Evolutionary conservation across 352 stramenopile genomes (phyloP).

Genomic region (Pelagophyceae sp.): DNA sequence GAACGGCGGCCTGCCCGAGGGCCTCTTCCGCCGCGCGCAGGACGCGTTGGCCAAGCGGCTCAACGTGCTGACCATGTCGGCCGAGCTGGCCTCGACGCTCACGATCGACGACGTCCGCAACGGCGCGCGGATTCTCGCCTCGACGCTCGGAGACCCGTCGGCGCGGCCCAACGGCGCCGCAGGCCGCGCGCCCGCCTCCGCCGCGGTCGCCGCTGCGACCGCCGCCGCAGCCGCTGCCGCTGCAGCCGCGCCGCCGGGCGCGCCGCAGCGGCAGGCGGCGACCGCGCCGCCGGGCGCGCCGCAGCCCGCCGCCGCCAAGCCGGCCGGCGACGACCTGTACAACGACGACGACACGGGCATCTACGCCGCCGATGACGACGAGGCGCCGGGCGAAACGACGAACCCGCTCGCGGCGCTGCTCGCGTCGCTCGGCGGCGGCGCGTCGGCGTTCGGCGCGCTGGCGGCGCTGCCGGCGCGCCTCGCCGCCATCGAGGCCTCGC

Average conservation of each 20-base stretch:
- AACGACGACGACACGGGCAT: not conserved
- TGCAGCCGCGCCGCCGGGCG: too few relatives aligned
- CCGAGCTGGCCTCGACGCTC: not conserved
- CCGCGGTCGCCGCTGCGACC: too few relatives aligned
- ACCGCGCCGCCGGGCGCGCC: not conserved
- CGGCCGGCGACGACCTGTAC: not conserved
- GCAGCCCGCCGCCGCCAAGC: not conserved
- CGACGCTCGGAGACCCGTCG: conserved; percentile 10
- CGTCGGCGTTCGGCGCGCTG: not conserved
- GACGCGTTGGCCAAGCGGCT: conserved; percentile 15
- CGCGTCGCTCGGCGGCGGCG: not conserved
- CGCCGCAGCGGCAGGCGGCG: not conserved
- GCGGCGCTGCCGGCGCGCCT: not conserved
- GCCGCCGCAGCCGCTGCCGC: too few relatives aligned
- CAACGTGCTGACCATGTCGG: conserved; percentile 14
- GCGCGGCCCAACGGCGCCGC: too few relatives aligned
- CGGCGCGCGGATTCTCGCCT: not conserved
- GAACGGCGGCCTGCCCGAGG: conserved; percentile 19
- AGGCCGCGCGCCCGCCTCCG: too few relatives aligned
- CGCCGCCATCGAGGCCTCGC: not conserved
- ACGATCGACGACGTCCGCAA: not conserved
- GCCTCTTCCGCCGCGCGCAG: conserved; percentile 13
- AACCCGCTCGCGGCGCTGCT: not conserved
- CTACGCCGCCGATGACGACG: not conserved
- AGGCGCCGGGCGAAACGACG: not conserved